phyloP scores from a whole-genome alignment of 78 protist genomes.

The Dictyostelium firmibasis region DNA sequence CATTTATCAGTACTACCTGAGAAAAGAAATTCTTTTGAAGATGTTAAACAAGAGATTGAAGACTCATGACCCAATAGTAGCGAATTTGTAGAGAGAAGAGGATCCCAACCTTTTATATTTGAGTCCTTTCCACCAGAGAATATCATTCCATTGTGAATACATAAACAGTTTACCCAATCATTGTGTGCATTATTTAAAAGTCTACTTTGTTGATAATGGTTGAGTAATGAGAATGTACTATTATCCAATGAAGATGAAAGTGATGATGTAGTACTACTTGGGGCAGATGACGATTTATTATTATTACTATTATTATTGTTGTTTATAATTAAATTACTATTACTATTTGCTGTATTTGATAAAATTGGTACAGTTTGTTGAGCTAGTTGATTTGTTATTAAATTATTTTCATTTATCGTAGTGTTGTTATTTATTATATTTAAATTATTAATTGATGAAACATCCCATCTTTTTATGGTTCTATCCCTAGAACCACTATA shows the following conservation, averaged over 20 bases:
- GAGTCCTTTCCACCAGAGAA: constrained; percentile 72
- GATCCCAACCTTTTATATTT: constrained; percentile 80
- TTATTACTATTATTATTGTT: not conserved
- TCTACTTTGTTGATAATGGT: constrained; percentile 37
- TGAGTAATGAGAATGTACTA: not conserved
- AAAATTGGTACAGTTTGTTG: not conserved
- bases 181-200: constrained; percentile 15
- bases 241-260: not conserved
- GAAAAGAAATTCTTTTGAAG: constrained; percentile 6
- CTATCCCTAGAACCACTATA: constrained; percentile 51
- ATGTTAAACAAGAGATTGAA: constrained; percentile 43
- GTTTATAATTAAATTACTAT: not conserved
- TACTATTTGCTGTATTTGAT: not conserved
- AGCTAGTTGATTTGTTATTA: not conserved
- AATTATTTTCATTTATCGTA: not conserved
- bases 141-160: constrained; percentile 5
- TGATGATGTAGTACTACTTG: not conserved
- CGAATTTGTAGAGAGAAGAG: not conserved
- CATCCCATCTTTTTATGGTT: constrained; percentile 66
- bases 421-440: not conserved
- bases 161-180: constrained; percentile 60
- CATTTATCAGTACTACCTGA: constrained; percentile 69
- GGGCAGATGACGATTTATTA: not conserved
- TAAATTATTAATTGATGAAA: not conserved
- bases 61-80: constrained; percentile 53